These are phyloP conservation scores for Kondoa subrosea DNA, from an alignment of 768 basidiomycete genomes.

Conservation along the genomic window DNA sequence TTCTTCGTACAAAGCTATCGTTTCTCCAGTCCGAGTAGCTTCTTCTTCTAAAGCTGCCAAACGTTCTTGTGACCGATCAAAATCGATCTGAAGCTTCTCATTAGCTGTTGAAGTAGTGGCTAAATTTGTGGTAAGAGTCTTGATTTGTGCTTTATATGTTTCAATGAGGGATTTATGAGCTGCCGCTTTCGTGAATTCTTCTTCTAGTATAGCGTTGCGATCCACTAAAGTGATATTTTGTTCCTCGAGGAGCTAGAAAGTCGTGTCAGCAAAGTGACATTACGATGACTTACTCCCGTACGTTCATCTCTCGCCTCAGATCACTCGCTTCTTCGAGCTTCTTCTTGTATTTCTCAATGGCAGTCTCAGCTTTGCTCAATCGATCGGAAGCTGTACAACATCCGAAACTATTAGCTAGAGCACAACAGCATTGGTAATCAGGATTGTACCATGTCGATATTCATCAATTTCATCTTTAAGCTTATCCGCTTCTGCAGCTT, in stretches of 20 bases:
- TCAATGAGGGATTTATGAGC: constrained; percentile 80
- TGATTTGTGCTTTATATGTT: constrained; percentile 71
- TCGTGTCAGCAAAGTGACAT: constrained; percentile 14
- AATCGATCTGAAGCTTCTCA: constrained; percentile 53
- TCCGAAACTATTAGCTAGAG: not conserved
- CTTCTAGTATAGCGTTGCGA: constrained; percentile 77
- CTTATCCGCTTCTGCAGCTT: constrained; percentile 47
- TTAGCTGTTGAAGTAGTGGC: constrained; percentile 52
- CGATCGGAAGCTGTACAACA: constrained; percentile 71
- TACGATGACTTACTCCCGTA: constrained; percentile 14
- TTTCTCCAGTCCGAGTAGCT: constrained; percentile 55
- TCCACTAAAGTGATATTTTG: constrained; percentile 85
- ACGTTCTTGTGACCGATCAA: constrained; percentile 61
- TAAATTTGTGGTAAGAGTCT: constrained; percentile 57
- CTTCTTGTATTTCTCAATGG: constrained; percentile 97
- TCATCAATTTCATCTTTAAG: constrained; percentile 92
- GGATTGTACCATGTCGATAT: constrained; percentile 47
- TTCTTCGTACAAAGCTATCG: constrained; percentile 77
- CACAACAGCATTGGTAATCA: not conserved
- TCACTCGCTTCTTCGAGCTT: constrained; percentile 91
- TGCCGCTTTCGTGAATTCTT: constrained; percentile 71
- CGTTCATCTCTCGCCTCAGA: constrained; percentile 33
- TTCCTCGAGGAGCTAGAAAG: constrained; percentile 45
- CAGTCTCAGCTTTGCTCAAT: constrained; percentile 83
- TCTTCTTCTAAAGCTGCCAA: constrained; percentile 45